phyloP scores from a whole-genome alignment of 108 stramenopile genomes.

The Aurantiochytrium sp. region DNA sequence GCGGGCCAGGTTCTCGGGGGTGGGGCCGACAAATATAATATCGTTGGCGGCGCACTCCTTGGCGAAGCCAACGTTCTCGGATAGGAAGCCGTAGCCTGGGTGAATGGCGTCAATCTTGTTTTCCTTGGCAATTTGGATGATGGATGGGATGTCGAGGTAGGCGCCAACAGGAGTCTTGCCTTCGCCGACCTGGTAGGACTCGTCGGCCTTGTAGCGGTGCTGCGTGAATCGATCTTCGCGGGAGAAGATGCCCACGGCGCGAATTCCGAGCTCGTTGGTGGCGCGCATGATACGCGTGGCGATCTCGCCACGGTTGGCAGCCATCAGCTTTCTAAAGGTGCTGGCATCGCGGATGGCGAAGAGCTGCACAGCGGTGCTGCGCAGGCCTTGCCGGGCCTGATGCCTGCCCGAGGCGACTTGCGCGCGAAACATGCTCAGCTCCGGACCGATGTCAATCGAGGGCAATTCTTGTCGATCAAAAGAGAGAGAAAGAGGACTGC shows the following conservation, averaged over 20 bases:
- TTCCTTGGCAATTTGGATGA: constrained; percentile 65
- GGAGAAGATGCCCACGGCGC: constrained; percentile 70
- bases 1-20: constrained; percentile 60
- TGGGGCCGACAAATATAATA: constrained; percentile 76
- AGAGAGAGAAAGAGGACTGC: too few species aligned
- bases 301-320: constrained; percentile 87
- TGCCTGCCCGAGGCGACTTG: neutral
- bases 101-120: constrained; percentile 72
- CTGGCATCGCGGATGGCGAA: neutral
- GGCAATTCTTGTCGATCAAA: too few species aligned
- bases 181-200: constrained; percentile 52
- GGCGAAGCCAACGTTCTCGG: constrained; percentile 69
- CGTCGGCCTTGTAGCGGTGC: constrained; percentile 91
- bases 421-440: neutral
- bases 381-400: neutral
- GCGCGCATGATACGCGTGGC: constrained; percentile 86
- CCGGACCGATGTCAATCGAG: too few species aligned
- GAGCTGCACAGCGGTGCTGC: neutral
- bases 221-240: constrained; percentile 87
- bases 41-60: constrained; percentile 59
- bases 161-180: constrained; percentile 71
- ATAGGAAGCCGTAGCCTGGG: constrained; percentile 77
- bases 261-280: constrained; percentile 60
- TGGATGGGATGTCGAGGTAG: constrained; percentile 75
- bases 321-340: constrained; percentile 38